Evolutionary conservation across 164 flowering plant genomes (phyloP).

Genomic region (Echeveria elegans): DNA sequence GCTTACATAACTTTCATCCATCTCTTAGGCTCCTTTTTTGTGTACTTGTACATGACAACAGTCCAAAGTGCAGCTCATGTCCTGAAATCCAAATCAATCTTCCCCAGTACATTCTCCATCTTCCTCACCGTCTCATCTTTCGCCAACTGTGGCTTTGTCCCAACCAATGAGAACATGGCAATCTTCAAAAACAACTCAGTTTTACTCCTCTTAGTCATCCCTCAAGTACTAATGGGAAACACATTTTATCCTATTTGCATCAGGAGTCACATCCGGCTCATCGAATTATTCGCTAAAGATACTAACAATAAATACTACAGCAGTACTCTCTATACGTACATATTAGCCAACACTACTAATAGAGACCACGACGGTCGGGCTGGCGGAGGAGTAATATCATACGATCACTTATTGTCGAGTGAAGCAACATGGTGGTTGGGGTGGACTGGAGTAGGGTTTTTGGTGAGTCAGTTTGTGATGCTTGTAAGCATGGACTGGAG

Average conservation of each 20-base stretch:
- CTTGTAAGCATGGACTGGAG: constrained; percentile 59
- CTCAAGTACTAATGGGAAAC: constrained; percentile 62
- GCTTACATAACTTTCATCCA: constrained; percentile 21
- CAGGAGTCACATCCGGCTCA: constrained; percentile 29
- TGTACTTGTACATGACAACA: constrained; percentile 16
- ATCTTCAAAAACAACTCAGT: constrained; percentile 52
- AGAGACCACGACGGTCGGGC: no score
- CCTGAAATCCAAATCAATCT: constrained; percentile 25
- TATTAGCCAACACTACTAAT: constrained; percentile 26
- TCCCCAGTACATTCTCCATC: constrained; percentile 21
- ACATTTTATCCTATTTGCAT: constrained; percentile 45
- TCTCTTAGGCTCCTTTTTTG: constrained; percentile 15
- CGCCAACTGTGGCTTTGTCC: constrained; percentile 53
- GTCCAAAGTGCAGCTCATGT: constrained; percentile 24
- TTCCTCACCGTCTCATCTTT: constrained; percentile 45
- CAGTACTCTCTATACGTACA: constrained; percentile 17
- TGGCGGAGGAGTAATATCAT: no score
- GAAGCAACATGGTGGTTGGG: constrained; percentile 18
- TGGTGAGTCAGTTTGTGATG: constrained; percentile 31
- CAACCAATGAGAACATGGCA: constrained; percentile 80
- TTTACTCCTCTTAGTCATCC: constrained; percentile 47
- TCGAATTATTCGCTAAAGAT: constrained; percentile 19
- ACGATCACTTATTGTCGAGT: constrained; percentile 32
- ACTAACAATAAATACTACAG: constrained; percentile 1
- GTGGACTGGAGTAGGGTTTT: constrained; percentile 35